Conservation (phyloP, 805 yeast species). For the Kodamaea lidongshanica region DNA sequence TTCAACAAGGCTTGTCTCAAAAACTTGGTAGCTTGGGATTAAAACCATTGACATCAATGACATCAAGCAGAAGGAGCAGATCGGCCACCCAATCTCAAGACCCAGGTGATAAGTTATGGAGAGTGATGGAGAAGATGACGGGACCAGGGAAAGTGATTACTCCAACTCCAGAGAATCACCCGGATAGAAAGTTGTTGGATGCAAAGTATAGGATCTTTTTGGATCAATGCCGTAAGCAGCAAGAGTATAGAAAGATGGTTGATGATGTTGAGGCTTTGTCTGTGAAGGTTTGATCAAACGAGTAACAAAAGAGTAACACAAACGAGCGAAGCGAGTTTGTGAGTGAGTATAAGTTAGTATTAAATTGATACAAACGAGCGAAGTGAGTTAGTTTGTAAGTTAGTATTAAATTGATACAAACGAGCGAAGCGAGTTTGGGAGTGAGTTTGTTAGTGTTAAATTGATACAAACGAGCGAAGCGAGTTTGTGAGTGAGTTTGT, state of each 20-base stretch:
- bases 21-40: constrained; percentile 33
- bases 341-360: no score
- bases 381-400: no score
- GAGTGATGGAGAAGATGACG: constrained; percentile 75
- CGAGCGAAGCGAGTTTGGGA: no score
- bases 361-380: no score
- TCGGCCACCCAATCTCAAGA: constrained; percentile 9
- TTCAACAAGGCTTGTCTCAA: constrained; percentile 45
- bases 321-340: no score
- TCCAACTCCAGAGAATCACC: constrained; percentile 53
- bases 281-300: no score
- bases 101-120: constrained; percentile 71
- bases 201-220: constrained; percentile 81
- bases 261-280: constrained; percentile 42
- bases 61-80: constrained; percentile 13
- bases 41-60: constrained; percentile 34
- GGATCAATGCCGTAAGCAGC: constrained; percentile 82
- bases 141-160: constrained; percentile 75
- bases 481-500: no score
- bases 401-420: no score
- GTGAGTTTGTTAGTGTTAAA: no score
- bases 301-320: no score
- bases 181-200: constrained; percentile 64
- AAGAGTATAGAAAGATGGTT: constrained; percentile 65
- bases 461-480: no score